Base-by-base conservation (phyloP, 202 grass and related monocot genomes). In the Thinopyrum obtusiflorum region DNA sequence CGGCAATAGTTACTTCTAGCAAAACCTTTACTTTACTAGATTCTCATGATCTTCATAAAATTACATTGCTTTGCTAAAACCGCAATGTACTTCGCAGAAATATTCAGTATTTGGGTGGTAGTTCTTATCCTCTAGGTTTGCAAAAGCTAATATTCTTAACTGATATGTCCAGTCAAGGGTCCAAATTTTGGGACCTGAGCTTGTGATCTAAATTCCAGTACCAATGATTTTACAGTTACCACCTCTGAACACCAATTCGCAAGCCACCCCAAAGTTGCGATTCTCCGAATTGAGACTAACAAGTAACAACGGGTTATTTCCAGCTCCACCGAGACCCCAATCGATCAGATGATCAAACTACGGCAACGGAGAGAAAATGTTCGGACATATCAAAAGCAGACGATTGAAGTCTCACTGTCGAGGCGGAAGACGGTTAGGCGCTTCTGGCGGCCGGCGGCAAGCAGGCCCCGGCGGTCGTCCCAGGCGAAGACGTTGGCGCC, bases 381-480 rank as follows among this genome's bases (percentile, higher is more conserved):
- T 36, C 2, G 11, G 81, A 77, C 3, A 6, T 59, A 91, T 60
- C 40, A 20, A 68, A 44, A 65, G 47, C 42, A 78, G 12, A 82
- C 33, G 57, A 64, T 0, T 9, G 65, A 80, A 78, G 73, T 60
- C 66, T 87, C 85, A 99, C 97, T 84, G 72, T 99, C 93, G 42
- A 99, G 97, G 46, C 93, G 90, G 85, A 97, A 99, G 65, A 99
- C 65, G 76, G 88, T 90, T 39, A 99, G 92, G 70, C 93, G 90
- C 88, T 88, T 94, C 90, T 96, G 94, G 62, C 93, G 82, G 18
- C 97, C 97, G 24, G 89, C 92, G 65, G 88, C 91, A 9, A 99
- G 87, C 60, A 93, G 83, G 5, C 93, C 97, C 60, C 93, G 89
- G 31, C 90, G 75, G 55, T 99, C 97, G 73, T 99, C 93, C 97